A percentile compares a stretch with the other conserved stretches of the same genome.
Evolutionary conservation across 2,329 filamentous ascomycete genomes (phyloP).

Genomic region (Mariannaea elegans): DNA sequence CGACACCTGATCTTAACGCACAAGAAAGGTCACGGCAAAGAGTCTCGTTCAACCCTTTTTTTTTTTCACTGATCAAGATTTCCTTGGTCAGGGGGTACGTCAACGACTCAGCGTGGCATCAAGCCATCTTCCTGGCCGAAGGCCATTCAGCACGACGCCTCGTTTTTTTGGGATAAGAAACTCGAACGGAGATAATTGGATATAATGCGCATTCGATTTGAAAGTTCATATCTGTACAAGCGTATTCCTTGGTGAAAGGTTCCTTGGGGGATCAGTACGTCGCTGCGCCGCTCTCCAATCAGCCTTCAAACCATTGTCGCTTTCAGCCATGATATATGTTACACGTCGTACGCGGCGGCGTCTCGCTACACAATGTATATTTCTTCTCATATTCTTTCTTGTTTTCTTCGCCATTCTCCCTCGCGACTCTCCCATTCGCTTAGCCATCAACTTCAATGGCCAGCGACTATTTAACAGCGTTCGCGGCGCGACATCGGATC

Average conservation of each 20-base stretch:
- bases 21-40: too few species aligned
- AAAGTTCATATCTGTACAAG: background rate
- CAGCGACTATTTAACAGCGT: constrained; percentile 45
- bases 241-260: background rate
- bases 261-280: background rate
- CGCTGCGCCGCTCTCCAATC: constrained; percentile 1
- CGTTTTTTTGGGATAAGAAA: background rate
- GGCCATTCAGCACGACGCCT: background rate
- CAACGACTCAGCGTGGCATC: too few species aligned
- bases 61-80: background rate
- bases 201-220: constrained; percentile 1
- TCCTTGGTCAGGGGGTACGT: background rate
- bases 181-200: background rate
- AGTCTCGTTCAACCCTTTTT: background rate
- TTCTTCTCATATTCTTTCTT: constrained; percentile 37
- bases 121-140: background rate
- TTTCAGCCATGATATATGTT: constrained; percentile 31
- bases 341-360: constrained; percentile 43
- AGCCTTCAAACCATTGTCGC: background rate
- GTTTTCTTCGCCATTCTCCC: constrained; percentile 44
- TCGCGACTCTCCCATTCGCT: constrained; percentile 44
- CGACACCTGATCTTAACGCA: too few species aligned
- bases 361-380: constrained; percentile 31
- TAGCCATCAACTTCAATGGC: constrained; percentile 47
- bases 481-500: constrained; percentile 38